Percentiles rank a stretch among this genome's conserved stretches.
Conservation (phyloP, 2,329 filamentous ascomycete species). For the Aspergillus uvarum region DNA sequence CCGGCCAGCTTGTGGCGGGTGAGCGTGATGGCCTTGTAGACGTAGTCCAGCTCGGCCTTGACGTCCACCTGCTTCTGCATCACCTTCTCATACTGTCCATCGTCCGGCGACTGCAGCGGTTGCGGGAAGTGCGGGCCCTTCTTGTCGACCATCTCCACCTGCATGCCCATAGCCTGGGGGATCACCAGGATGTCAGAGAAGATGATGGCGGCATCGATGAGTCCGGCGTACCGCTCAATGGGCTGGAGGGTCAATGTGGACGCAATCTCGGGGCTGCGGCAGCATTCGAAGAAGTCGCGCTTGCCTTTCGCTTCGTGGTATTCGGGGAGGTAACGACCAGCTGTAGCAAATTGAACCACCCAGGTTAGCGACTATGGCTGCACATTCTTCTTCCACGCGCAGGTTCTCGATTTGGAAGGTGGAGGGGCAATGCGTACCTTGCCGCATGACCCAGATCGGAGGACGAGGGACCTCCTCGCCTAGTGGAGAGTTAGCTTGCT, state of each 20-base stretch:
- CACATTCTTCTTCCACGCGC: not conserved
- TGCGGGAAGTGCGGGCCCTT: conserved; percentile 93
- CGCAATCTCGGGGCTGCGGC: conserved; percentile 86
- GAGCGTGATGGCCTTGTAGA: conserved; percentile 91
- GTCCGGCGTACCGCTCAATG: conserved; percentile 82
- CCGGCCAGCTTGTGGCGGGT: conserved; percentile 85
- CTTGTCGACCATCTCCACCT: conserved; percentile 97
- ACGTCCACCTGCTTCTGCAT: conserved; percentile 80
- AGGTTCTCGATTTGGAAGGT: not conserved
- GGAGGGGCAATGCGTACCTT: conserved; percentile 62
- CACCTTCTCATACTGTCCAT: conserved; percentile 78
- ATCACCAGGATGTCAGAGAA: conserved; percentile 98
- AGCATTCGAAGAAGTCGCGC: conserved; percentile 97
- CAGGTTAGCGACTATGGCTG: not conserved
- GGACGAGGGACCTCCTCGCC: conserved; percentile 88
- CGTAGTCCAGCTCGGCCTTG: conserved; percentile 80
- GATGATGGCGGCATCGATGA: conserved; percentile 96
- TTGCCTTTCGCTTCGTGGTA: conserved; percentile 92
- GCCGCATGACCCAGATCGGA: conserved; percentile 99
- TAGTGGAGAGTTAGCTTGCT: conserved; percentile 41
- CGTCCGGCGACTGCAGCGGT: conserved; percentile 74
- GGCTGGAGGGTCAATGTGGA: conserved; percentile 93
- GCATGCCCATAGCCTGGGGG: conserved; percentile 96
- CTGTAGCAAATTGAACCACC: conserved; percentile 48
- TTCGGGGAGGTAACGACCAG: conserved; percentile 94